phyloP scores from a whole-genome alignment of 2,329 filamentous ascomycete species.

The Parasarocladium wereldwijsianum region DNA sequence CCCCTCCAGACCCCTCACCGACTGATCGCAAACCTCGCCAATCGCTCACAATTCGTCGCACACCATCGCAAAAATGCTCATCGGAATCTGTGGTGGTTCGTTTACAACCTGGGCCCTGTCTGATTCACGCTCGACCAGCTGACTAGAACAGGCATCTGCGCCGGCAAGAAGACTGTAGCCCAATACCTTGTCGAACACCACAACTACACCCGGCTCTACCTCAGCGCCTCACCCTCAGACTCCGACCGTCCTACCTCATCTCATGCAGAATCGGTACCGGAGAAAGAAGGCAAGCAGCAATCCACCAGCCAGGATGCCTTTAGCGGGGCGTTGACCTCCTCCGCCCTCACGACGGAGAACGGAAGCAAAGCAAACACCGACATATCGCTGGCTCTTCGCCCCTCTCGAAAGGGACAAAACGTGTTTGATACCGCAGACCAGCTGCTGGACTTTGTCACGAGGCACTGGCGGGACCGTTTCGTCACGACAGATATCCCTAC shows the following conservation, averaged over 20 bases:
- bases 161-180: constrained; percentile 82
- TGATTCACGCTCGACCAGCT: constrained; percentile 3
- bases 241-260: constrained; percentile 4
- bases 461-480: constrained; percentile 69
- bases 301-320: constrained; percentile 8
- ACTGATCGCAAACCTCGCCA: neutral
- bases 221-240: constrained; percentile 20
- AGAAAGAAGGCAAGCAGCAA: neutral
- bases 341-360: constrained; percentile 14
- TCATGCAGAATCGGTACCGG: neutral
- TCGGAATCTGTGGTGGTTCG: constrained; percentile 61
- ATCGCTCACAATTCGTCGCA: neutral
- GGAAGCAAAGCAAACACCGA: constrained; percentile 12
- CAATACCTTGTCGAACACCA: constrained; percentile 76
- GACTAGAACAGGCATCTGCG: constrained; percentile 58
- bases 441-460: constrained; percentile 75
- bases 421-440: constrained; percentile 47
- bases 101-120: constrained; percentile 4
- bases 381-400: constrained; percentile 12
- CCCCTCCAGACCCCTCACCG: neutral
- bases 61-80: constrained; percentile 41
- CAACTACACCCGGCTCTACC: constrained; percentile 59
- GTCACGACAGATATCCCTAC: constrained; percentile 74
- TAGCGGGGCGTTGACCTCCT: constrained; percentile 11
- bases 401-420: constrained; percentile 12